Evolutionary conservation across 2,329 filamentous ascomycete genomes (phyloP).

Genomic region (Lasiodiplodia sp.): DNA sequence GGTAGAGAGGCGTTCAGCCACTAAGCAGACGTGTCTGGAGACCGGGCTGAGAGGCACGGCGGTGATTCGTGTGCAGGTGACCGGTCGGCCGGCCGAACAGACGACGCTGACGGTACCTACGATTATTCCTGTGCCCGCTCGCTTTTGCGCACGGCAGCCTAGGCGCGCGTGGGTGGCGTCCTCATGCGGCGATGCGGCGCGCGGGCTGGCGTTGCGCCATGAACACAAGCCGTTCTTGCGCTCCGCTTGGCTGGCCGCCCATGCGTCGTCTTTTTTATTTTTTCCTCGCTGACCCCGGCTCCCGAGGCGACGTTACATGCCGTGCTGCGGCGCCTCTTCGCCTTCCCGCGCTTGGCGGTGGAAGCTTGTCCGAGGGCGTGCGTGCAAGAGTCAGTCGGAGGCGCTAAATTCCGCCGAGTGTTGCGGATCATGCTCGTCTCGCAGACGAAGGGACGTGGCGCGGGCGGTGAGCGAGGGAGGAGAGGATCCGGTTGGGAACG

Average conservation of each 20-base stretch:
- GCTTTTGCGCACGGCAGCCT: neutral
- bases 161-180: slow-evolving; percentile 5
- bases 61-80: slow-evolving; percentile 7
- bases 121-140: slow-evolving; percentile 3
- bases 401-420: slow-evolving; percentile 7
- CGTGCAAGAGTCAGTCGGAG: slow-evolving; percentile 16
- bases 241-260: neutral
- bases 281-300: slow-evolving; percentile 3
- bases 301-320: slow-evolving; percentile 20
- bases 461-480: neutral
- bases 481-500: neutral
- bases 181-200: slow-evolving; percentile 17
- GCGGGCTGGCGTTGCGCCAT: slow-evolving; percentile 7
- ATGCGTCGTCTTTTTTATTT: neutral
- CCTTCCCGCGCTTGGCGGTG: slow-evolving; percentile 23
- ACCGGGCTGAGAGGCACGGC: slow-evolving; percentile 8
- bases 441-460: neutral
- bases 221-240: neutral
- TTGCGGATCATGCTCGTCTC: neutral
- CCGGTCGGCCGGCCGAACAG: neutral
- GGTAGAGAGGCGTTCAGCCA: neutral
- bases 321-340: slow-evolving; percentile 17
- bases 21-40: slow-evolving; percentile 17
- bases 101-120: slow-evolving; percentile 1
- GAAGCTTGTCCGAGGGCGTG: slow-evolving; percentile 17